A percentile compares a stretch with the other conserved stretches of the same genome.
Conservation (phyloP, 1,284 basidiomycete species). For the Microbotryum violaceum region DNA sequence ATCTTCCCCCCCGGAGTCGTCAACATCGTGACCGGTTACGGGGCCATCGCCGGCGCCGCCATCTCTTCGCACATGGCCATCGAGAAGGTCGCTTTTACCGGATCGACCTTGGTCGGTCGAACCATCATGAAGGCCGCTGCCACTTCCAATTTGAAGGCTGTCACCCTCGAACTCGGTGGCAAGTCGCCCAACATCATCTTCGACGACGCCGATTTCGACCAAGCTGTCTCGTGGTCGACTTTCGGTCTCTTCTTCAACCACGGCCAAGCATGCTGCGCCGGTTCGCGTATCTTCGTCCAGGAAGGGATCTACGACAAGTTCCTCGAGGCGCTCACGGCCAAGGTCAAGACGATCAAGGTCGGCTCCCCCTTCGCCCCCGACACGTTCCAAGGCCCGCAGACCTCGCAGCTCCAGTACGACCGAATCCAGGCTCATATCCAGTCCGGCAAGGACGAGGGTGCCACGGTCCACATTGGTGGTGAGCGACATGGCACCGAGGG, state of each 20-base stretch:
- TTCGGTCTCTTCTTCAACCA: slow-evolving; percentile 62
- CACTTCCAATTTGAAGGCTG: slow-evolving; percentile 79
- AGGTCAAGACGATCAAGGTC: slow-evolving; percentile 52
- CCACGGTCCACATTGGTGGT: slow-evolving; percentile 71
- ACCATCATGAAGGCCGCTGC: slow-evolving; percentile 77
- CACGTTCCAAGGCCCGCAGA: slow-evolving; percentile 80
- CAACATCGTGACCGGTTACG: slow-evolving; percentile 52
- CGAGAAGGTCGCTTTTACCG: slow-evolving; percentile 50
- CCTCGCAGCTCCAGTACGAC: slow-evolving; percentile 54
- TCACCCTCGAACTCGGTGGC: slow-evolving; percentile 87
- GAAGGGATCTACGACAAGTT: slow-evolving; percentile 65
- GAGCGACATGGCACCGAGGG: slow-evolving; percentile 60
- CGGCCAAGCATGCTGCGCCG: slow-evolving; percentile 77
- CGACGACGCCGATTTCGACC: slow-evolving; percentile 53
- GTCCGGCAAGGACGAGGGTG: slow-evolving; percentile 72
- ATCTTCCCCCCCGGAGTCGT: slow-evolving; percentile 90
- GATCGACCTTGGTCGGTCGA: slow-evolving; percentile 67
- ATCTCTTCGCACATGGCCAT: slow-evolving; percentile 54
- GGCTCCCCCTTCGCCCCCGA: slow-evolving; percentile 71
- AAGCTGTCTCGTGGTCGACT: slow-evolving; percentile 70
- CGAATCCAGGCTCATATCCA: slow-evolving; percentile 84
- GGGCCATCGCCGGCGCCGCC: slow-evolving; percentile 74
- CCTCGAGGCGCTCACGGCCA: slow-evolving; percentile 50
- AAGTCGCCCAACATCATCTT: slow-evolving; percentile 68
- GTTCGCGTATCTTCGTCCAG: slow-evolving; percentile 79